These are phyloP conservation scores for Xylaria palmicola DNA, from an alignment of 495 filamentous ascomycete genomes.

Conservation along the genomic window DNA sequence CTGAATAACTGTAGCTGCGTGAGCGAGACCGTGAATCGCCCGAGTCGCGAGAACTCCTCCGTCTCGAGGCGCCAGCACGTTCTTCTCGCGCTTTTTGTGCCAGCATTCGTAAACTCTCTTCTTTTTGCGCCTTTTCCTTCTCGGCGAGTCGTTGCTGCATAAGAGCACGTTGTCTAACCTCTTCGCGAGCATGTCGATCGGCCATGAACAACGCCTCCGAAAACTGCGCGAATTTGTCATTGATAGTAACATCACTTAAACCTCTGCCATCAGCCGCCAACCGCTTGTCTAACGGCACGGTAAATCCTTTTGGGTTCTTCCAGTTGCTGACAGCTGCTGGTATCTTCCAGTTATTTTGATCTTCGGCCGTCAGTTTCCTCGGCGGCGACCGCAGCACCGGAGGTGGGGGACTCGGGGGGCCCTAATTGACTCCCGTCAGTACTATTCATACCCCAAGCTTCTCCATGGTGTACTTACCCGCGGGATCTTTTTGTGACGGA, in stretches of 20 bases:
- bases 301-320: conserved; percentile 99
- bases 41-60: conserved; percentile 47
- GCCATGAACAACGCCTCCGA: conserved; percentile 91
- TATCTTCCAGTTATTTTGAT: conserved; percentile 96
- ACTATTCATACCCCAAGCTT: background rate
- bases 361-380: conserved; percentile 90
- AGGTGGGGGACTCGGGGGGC: conserved; percentile 87
- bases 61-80: conserved; percentile 55
- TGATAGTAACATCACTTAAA: conserved; percentile 92
- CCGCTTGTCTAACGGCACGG: conserved; percentile 93
- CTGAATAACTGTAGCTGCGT: conserved; percentile 55
- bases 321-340: conserved; percentile 94
- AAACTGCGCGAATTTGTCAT: conserved; percentile 98
- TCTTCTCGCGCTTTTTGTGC: conserved; percentile 91
- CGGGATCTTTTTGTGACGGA: conserved; percentile 98
- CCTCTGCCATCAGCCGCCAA: conserved; percentile 93
- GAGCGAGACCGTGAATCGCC: conserved; percentile 48
- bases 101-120: conserved; percentile 85
- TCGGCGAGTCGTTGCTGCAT: conserved; percentile 98
- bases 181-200: conserved; percentile 90
- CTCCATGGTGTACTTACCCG: conserved; percentile 35
- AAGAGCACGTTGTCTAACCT: conserved; percentile 84
- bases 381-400: conserved; percentile 96
- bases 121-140: conserved; percentile 91
- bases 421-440: conserved; percentile 29